Conservation (phyloP, 2,329 filamentous ascomycete genomes). For the Rutstroemia sp. region DNA sequence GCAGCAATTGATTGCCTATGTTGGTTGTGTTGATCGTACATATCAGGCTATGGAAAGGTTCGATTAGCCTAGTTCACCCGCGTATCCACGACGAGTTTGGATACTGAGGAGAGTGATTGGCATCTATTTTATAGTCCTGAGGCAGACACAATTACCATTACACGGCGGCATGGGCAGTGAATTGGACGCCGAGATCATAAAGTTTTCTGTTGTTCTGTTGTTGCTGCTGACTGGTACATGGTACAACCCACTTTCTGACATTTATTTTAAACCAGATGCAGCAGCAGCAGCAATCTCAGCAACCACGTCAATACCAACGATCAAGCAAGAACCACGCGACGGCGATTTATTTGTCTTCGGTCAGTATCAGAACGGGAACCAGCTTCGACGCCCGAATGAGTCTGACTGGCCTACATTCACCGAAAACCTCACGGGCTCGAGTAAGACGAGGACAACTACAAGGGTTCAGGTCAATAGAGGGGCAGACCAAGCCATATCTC, state of each 20-base stretch:
- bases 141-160: no score
- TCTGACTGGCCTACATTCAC: neutral
- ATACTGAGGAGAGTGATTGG: no score
- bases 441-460: neutral
- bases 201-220: neutral
- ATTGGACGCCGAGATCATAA: neutral
- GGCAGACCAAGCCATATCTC: neutral
- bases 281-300: neutral
- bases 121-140: no score
- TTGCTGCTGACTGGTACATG: neutral
- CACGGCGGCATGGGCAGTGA: neutral
- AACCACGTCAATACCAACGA: neutral
- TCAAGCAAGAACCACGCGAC: conserved; percentile 5
- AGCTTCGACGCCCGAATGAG: neutral
- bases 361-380: neutral
- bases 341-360: neutral
- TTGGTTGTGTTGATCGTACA: no score
- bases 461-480: neutral
- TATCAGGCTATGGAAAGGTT: no score
- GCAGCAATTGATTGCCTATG: no score
- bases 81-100: no score
- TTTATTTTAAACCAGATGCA: neutral
- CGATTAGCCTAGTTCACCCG: no score
- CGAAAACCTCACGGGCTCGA: neutral
- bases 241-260: neutral